phyloP scores from a whole-genome alignment of 2,329 filamentous ascomycete genomes.

The Penicillium sp. region DNA sequence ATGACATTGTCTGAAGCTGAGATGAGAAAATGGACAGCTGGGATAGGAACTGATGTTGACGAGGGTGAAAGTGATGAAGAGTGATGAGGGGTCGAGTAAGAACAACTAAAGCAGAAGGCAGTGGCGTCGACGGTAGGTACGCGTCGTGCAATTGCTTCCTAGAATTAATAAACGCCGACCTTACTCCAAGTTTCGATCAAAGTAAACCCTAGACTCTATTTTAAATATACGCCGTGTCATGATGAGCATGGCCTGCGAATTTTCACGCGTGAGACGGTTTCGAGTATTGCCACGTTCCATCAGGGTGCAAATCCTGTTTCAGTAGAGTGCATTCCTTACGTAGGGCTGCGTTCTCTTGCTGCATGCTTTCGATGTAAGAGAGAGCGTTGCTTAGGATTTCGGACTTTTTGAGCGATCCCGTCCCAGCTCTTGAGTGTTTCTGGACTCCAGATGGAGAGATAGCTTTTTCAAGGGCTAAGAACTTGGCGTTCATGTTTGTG shows the following conservation, averaged over 20 bases:
- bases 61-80: too few relatives aligned
- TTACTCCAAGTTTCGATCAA: not conserved
- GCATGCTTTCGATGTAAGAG: slow-evolving; percentile 34
- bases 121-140: too few relatives aligned
- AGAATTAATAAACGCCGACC: slow-evolving; percentile 2
- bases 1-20: too few relatives aligned
- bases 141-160: too few relatives aligned
- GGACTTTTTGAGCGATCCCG: slow-evolving; percentile 36
- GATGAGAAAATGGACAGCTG: too few relatives aligned
- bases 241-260: not conserved
- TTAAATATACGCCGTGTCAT: not conserved
- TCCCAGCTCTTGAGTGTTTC: slow-evolving; percentile 23
- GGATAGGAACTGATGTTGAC: too few relatives aligned
- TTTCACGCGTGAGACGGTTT: not conserved
- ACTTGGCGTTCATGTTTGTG: slow-evolving; percentile 43
- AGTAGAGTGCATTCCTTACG: slow-evolving; percentile 31
- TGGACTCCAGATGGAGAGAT: slow-evolving; percentile 27
- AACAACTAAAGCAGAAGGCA: too few relatives aligned
- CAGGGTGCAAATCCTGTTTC: slow-evolving; percentile 15
- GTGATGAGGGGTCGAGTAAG: too few relatives aligned
- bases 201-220: slow-evolving; percentile 3
- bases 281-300: not conserved
- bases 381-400: slow-evolving; percentile 37
- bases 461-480: slow-evolving; percentile 37
- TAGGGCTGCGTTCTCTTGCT: slow-evolving; percentile 32